Conservation (phyloP, 768 basidiomycete genomes). For the Amanita subjunquillea region DNA sequence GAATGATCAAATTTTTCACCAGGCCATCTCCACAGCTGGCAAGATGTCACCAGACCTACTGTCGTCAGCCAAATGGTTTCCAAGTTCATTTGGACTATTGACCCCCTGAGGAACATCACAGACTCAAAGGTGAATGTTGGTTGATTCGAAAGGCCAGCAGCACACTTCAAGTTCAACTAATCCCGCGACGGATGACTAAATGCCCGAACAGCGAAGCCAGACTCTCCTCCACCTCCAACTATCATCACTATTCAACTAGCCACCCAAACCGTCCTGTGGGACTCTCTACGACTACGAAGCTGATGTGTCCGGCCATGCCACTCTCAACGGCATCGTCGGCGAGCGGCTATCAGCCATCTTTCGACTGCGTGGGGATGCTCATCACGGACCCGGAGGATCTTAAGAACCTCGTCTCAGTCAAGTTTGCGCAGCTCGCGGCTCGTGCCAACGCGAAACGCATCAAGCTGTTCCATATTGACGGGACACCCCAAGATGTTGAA, state of each 20-base stretch:
- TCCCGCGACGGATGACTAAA: no score
- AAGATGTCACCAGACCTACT: no score
- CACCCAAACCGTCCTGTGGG: conserved; percentile 50
- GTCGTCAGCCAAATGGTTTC: no score
- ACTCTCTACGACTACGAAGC: conserved; percentile 68
- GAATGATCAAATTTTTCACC: no score
- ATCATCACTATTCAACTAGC: conserved; percentile 67
- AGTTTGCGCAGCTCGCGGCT: conserved; percentile 83
- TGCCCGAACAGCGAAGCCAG: conserved; percentile 50
- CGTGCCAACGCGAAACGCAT: conserved; percentile 45
- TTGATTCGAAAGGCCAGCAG: no score
- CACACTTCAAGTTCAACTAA: no score
- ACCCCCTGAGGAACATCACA: no score
- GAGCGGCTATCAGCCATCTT: conserved; percentile 73
- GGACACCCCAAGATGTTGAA: no score
- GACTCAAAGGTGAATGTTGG: no score
- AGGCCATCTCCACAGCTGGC: no score
- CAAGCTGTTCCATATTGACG: no score
- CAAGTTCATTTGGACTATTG: no score
- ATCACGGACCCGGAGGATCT: conserved; percentile 53
- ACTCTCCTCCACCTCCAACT: conserved; percentile 77
- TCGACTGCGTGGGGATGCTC: conserved; percentile 82
- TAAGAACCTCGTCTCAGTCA: conserved; percentile 49
- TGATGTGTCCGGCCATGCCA: conserved; percentile 58
- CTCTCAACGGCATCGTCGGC: conserved; percentile 64